Conservation (phyloP, 78 protist genomes). For the Bigelowiella natans region DNA sequence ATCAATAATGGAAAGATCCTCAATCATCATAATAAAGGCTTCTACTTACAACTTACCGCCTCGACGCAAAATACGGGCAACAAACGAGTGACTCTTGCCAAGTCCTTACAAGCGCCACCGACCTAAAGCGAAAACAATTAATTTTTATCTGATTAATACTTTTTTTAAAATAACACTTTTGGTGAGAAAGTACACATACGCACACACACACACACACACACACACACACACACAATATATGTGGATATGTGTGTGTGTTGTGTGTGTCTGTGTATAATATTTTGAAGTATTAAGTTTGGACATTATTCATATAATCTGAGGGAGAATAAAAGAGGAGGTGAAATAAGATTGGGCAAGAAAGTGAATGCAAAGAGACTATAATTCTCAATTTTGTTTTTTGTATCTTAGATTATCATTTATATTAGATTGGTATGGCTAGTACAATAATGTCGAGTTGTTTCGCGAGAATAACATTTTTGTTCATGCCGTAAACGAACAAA, state of each 20-base stretch:
- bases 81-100: background rate
- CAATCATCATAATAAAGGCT: background rate
- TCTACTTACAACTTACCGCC: background rate
- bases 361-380: too few species aligned
- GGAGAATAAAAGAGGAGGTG: too few species aligned
- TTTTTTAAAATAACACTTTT: background rate
- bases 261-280: background rate
- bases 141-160: background rate
- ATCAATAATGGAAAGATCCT: background rate
- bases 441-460: too few species aligned
- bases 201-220: background rate
- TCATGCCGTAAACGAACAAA: too few species aligned
- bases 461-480: too few species aligned
- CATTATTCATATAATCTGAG: too few species aligned
- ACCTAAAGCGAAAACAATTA: background rate
- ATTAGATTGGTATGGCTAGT: background rate
- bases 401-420: background rate
- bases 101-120: background rate
- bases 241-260: background rate
- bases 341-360: too few species aligned
- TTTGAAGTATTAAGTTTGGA: too few species aligned
- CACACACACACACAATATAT: background rate
- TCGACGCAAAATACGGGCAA: background rate
- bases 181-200: background rate
- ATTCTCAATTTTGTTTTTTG: too few species aligned